Base-by-base conservation (phyloP, 805 yeast species). In the Starmera dryadoides region DNA sequence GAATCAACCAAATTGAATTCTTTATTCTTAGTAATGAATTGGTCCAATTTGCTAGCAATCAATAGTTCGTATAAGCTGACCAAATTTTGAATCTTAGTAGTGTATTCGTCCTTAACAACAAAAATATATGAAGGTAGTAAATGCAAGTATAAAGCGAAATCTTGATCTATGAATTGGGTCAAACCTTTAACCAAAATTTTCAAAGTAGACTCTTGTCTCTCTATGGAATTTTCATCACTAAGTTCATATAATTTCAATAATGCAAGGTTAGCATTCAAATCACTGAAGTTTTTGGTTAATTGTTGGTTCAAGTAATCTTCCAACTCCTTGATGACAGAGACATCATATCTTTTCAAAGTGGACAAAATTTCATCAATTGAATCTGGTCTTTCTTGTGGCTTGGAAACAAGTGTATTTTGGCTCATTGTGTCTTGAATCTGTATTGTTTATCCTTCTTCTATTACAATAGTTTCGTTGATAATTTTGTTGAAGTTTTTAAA, bases 231-330 rank as follows among this genome's bases (percentile, higher is more conserved):
- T 22, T 60, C 63, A 19, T 64, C 64, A 35, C 59, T 55, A 20
- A 62, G 48, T 41, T 60, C 64, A 37, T 62, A 70, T 36, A 71
- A 57, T 41, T 71, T 71, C 43, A 71, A 54, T 18, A 71, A 56
- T 1, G 76, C 76, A 50, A 70, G 48, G 49, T 69, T 70, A 43
- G 76, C 69, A 44, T 54, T 60, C 34, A 68, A 52, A 47, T 67
- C 73, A 39, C 56, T 55, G 48, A 55, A 69, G 21, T 56, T 58
- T 17, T 54, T 53, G 14, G 47, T 41, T 47, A 69, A 64, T 46
- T 71, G 76, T 19, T 54, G 46, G 28, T 50, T 48, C 33, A 69
- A 60, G 43, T 71, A 71, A n/a, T 66, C 68, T 49, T 71, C 72
- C 18, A 71, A 55, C 25, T 62, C 66, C 38, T 63, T 60, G 43